Conservation (phyloP, 1,284 basidiomycete genomes). For the Meira nashicola region DNA sequence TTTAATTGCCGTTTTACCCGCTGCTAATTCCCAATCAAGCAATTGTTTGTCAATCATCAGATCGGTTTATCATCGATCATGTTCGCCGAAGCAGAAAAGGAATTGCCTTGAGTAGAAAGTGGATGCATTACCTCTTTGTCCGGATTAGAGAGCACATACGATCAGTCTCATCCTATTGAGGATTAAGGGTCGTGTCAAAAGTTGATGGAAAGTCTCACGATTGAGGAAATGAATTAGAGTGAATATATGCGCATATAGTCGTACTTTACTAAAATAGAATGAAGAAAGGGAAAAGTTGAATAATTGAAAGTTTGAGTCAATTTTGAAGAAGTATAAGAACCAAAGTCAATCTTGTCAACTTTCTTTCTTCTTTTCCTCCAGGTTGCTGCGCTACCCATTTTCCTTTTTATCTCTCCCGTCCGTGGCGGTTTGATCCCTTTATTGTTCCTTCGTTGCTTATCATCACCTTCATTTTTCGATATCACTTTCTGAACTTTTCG, state of each 20-base stretch:
- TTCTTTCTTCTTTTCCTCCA: background rate
- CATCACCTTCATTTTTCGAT: background rate
- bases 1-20: too few species aligned
- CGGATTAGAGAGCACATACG: too few species aligned
- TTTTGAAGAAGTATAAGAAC: too few species aligned
- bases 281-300: background rate
- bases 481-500: background rate
- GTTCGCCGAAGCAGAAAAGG: too few species aligned
- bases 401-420: background rate
- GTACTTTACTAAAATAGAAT: background rate
- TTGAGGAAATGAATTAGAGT: background rate
- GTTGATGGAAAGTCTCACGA: too few species aligned
- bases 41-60: too few species aligned
- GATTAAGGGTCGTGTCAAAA: too few species aligned
- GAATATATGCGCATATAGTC: background rate
- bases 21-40: too few species aligned
- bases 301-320: background rate
- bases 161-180: too few species aligned
- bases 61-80: too few species aligned
- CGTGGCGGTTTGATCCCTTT: background rate
- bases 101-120: too few species aligned
- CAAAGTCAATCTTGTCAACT: background rate
- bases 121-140: too few species aligned
- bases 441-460: background rate
- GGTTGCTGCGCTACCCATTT: slow-evolving; percentile 1